These are phyloP conservation scores for Apiotrichum laibachii DNA, from an alignment of 1,284 basidiomycete genomes.

Conservation along the genomic window DNA sequence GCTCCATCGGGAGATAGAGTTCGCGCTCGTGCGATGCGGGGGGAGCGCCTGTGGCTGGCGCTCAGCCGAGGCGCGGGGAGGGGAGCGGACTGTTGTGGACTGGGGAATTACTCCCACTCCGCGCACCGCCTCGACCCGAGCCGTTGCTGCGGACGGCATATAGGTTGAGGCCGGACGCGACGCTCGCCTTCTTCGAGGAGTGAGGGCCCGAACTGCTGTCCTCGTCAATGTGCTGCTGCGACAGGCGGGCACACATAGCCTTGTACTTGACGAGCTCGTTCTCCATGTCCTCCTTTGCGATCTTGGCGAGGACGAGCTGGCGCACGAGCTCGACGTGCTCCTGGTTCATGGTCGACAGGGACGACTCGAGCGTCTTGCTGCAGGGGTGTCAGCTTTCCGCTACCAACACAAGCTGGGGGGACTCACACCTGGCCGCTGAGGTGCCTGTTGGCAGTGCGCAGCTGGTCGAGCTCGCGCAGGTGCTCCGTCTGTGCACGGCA, in stretches of 20 bases:
- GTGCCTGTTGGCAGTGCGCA: constrained; percentile 72
- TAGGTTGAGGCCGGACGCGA: not conserved
- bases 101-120: no score
- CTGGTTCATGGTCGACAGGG: constrained; percentile 64
- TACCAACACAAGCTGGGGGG: constrained; percentile 1
- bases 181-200: constrained; percentile 1
- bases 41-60: no score
- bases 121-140: not conserved
- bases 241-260: constrained; percentile 62
- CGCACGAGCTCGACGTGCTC: constrained; percentile 61
- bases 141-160: constrained; percentile 1
- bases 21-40: no score
- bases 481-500: constrained; percentile 69
- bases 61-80: no score
- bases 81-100: no score
- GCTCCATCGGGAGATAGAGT: no score
- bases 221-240: constrained; percentile 11
- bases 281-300: constrained; percentile 86
- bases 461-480: constrained; percentile 71
- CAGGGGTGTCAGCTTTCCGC: constrained; percentile 1
- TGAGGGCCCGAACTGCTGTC: constrained; percentile 7
- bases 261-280: constrained; percentile 88
- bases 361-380: constrained; percentile 74
- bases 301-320: constrained; percentile 78
- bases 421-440: constrained; percentile 76